A percentile compares a stretch with the other conserved stretches of the same genome.
These are phyloP conservation scores for Verticillium tricorpus DNA, from an alignment of 2,329 filamentous ascomycete species.

Conservation along the genomic window DNA sequence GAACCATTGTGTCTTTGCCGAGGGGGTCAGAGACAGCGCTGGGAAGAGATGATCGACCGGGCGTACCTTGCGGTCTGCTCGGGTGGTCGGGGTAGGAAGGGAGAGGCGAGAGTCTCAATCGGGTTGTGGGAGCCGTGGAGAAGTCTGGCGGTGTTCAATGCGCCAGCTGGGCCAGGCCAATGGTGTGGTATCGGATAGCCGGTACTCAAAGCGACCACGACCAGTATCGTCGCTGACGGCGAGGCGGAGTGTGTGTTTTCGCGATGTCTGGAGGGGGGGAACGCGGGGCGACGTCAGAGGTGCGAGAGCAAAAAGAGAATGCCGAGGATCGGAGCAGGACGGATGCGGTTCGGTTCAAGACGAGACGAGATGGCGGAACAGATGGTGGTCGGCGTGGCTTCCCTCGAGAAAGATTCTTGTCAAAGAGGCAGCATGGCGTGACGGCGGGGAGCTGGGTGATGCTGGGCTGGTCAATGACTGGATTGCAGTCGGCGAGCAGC, in stretches of 20 bases:
- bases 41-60: background rate
- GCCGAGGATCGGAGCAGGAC: constrained; percentile 13
- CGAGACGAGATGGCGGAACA: background rate
- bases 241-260: background rate
- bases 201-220: background rate
- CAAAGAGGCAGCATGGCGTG: constrained; percentile 2
- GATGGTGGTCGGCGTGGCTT: background rate
- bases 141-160: background rate
- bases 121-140: background rate
- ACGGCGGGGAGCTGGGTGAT: background rate
- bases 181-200: background rate
- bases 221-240: background rate
- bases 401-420: background rate
- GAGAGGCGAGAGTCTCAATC: background rate
- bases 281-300: background rate
- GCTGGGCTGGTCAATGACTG: background rate
- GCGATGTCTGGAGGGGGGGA: background rate
- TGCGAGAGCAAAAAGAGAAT: constrained; percentile 2
- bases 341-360: constrained; percentile 3
- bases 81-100: background rate
- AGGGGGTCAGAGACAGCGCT: background rate
- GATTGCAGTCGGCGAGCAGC: background rate
- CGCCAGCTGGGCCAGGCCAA: background rate
- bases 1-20: constrained; percentile 61
- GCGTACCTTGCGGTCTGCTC: background rate